Evolutionary conservation across 306 rosid genomes (phyloP).

Genomic region (Citrullus amarus): DNA sequence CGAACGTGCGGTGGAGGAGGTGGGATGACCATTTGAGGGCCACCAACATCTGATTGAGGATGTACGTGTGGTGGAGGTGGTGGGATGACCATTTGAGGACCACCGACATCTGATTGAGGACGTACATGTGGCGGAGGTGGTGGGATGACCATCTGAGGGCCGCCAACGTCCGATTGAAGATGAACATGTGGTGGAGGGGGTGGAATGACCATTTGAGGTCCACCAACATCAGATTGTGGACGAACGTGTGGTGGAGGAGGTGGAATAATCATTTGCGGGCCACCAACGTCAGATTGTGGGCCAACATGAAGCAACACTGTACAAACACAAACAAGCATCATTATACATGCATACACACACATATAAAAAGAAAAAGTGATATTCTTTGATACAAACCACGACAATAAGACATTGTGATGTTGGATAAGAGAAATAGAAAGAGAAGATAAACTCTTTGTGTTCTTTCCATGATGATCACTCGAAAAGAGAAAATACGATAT

Average conservation of each 20-base stretch:
- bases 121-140: too few relatives aligned
- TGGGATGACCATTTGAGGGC: too few relatives aligned
- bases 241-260: background rate
- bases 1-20: too few relatives aligned
- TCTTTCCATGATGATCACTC: background rate
- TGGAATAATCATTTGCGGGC: background rate
- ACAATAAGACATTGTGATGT: background rate
- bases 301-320: background rate
- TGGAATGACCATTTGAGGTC: background rate
- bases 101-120: too few relatives aligned
- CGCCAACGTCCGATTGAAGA: background rate
- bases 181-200: background rate
- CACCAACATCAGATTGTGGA: background rate
- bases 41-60: too few relatives aligned
- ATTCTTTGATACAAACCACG: background rate
- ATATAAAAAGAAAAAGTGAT: too few relatives aligned
- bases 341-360: background rate
- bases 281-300: background rate
- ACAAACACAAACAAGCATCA: background rate
- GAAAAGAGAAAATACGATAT: background rate
- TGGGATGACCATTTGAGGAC: too few relatives aligned
- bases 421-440: background rate
- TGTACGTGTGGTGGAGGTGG: too few relatives aligned
- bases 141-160: background rate
- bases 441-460: background rate